Base-by-base conservation (phyloP, 208 protist species). In the Crithidia thermophila region DNA sequence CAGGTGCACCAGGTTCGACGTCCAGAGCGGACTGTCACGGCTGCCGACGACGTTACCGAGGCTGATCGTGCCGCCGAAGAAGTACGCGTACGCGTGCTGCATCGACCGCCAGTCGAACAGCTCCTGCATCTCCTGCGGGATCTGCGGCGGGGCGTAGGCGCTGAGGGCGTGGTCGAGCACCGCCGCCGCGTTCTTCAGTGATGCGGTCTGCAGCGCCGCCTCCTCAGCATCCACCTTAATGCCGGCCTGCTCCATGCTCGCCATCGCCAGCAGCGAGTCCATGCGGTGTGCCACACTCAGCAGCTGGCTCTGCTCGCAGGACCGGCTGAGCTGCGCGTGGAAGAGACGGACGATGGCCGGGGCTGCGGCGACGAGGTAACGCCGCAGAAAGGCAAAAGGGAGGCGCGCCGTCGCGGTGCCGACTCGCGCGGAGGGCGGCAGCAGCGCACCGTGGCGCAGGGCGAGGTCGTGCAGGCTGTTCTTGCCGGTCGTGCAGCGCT, bases 91-190 rank as follows among this genome's bases (percentile, higher is more conserved):
- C 31, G 81, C 40, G 47, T 94, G 87, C 46, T 82, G 78, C 46
- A 81, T 30, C 30, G 90, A 94, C 23, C 58, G 56, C 88, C 90
- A 96, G 74, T 96, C 88, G 58, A 96, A 96, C 37, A 78, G 59
- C 31, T 61, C 34, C 23, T 73, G 80, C 67, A 93, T 73, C 68
- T 94, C 90, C 9, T 81, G 31, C 1, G 90, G 87, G 10, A 96
- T 45, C 75, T 94, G 79, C 0, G 67, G 49, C 39, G 90, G 90
- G 6, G 80, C 73, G 72, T 89, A 87, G 31, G 80, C 69, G 49
- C 67, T 45, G 21, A 96, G 73, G 11, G 84, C 72, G 42, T 74
- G 63, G 62, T 94, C 87, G 52, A 94, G 63, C 39, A 80, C 74
- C 21, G 74, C 27, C 33, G 80, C 53, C 16, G 77, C 65, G 59